phyloP scores from a whole-genome alignment of 2,329 filamentous ascomycete genomes.

The Penicillium expansum region DNA sequence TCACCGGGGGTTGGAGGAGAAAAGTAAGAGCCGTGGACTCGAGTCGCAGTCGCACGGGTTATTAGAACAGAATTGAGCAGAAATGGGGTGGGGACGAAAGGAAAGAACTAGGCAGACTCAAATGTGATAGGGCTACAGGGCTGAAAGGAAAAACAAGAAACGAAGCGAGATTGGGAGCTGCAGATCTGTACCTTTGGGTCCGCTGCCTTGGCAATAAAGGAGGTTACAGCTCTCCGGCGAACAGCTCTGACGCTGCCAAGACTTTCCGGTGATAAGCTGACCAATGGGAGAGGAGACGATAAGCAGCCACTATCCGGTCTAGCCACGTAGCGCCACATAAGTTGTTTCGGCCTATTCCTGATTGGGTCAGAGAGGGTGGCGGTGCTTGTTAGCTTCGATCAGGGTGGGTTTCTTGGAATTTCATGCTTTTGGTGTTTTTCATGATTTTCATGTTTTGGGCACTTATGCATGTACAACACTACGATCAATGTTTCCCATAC shows the following conservation, averaged over 20 bases:
- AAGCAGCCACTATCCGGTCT: neutral
- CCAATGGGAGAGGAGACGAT: neutral
- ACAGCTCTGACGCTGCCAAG: constrained; percentile 25
- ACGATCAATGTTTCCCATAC: too few species aligned
- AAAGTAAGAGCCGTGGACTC: constrained; percentile 2
- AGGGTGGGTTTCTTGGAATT: too few species aligned
- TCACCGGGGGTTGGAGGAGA: neutral
- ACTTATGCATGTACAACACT: neutral
- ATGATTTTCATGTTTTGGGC: neutral
- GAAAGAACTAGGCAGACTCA: constrained; percentile 5
- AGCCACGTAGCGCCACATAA: constrained; percentile 23
- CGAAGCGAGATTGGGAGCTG: constrained; percentile 19
- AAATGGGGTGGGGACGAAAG: constrained; percentile 1
- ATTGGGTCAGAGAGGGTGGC: neutral
- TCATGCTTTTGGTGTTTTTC: neutral
- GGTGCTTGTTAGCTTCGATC: constrained; percentile 4
- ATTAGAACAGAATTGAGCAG: neutral
- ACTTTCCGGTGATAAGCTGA: neutral
- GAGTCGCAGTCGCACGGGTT: constrained; percentile 1
- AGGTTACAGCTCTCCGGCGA: neutral
- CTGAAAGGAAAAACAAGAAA: constrained; percentile 15
- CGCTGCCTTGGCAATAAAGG: constrained; percentile 6
- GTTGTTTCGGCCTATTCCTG: neutral
- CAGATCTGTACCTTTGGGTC: constrained; percentile 11
- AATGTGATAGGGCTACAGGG: constrained; percentile 26